These are phyloP conservation scores for Nepenthes gracilis DNA, from an alignment of 148 eudicot species.

Conservation along the genomic window DNA sequence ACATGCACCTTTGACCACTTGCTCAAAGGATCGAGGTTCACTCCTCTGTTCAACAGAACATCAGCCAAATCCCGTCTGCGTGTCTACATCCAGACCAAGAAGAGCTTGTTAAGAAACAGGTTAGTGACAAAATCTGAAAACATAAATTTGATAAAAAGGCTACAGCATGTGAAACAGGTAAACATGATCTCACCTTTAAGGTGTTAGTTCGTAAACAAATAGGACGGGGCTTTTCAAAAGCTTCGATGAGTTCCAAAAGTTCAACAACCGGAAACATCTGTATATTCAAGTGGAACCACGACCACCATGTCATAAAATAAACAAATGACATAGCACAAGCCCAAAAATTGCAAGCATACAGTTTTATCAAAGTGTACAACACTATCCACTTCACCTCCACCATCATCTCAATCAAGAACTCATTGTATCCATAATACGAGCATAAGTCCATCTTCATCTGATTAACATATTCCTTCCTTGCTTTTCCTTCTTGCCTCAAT, in stretches of 20 bases:
- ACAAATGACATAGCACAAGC: neutral
- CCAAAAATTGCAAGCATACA: neutral
- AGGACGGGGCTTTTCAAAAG: slow-evolving; percentile 92
- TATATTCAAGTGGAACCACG: neutral
- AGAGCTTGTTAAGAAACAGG: neutral
- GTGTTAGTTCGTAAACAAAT: slow-evolving; percentile 78
- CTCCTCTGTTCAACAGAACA: slow-evolving; percentile 88
- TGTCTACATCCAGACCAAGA: slow-evolving; percentile 32
- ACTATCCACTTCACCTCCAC: slow-evolving; percentile 44
- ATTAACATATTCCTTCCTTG: slow-evolving; percentile 65
- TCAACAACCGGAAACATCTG: slow-evolving; percentile 86
- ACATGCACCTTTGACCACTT: slow-evolving; percentile 85
- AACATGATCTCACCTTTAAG: slow-evolving; percentile 45
- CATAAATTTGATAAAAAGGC: neutral
- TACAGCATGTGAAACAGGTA: neutral
- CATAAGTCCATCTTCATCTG: slow-evolving; percentile 67
- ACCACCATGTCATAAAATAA: neutral
- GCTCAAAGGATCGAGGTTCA: slow-evolving; percentile 80
- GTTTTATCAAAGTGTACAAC: neutral
- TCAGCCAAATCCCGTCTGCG: slow-evolving; percentile 92
- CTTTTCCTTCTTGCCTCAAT: slow-evolving; percentile 53
- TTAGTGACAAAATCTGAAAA: slow-evolving; percentile 3
- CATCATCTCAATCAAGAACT: slow-evolving; percentile 61
- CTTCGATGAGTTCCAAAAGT: slow-evolving; percentile 83
- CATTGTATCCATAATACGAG: slow-evolving; percentile 88